Evolutionary conservation across 1,139 yeast species (phyloP).

Genomic region (Pneumocystis wakefieldiae): DNA sequence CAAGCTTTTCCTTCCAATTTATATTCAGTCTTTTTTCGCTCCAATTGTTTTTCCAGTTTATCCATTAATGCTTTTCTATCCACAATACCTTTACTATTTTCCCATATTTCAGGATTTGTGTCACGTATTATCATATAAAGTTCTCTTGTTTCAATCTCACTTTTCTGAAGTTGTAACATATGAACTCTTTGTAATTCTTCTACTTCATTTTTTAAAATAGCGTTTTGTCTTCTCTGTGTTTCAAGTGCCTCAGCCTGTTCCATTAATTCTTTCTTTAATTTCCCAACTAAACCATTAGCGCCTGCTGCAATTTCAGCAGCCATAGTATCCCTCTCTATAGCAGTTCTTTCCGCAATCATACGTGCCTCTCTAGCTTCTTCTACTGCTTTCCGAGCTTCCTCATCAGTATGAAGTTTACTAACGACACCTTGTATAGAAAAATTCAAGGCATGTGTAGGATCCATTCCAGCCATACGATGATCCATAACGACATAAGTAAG

Average conservation of each 20-base stretch:
- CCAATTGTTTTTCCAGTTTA: conserved; percentile 36
- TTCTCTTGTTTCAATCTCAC: conserved; percentile 79
- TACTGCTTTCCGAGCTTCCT: conserved; percentile 67
- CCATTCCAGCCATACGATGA: conserved; percentile 4
- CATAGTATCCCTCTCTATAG: conserved; percentile 72
- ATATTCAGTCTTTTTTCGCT: conserved; percentile 47
- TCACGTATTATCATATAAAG: conserved; percentile 50
- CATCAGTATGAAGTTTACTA: conserved; percentile 77
- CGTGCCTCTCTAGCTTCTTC: conserved; percentile 55
- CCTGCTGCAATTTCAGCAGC: conserved; percentile 62
- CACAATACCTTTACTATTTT: conserved; percentile 20
- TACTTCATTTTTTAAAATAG: conserved; percentile 48
- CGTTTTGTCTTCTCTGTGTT: conserved; percentile 53
- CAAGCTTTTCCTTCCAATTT: conserved; percentile 38
- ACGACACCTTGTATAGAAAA: conserved; percentile 59
- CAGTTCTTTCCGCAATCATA: conserved; percentile 60
- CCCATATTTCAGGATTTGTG: conserved; percentile 21
- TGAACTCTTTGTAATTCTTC: conserved; percentile 56
- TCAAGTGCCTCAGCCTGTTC: conserved; percentile 59
- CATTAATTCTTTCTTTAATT: conserved; percentile 48
- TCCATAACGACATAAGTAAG: conserved; percentile 63
- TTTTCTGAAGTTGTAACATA: conserved; percentile 64
- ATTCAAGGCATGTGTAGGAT: background rate
- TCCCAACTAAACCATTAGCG: conserved; percentile 69
- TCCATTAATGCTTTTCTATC: conserved; percentile 24